Conservation (phyloP, 352 stramenopile genomes). For the Thalassiosira ordinaria region DNA sequence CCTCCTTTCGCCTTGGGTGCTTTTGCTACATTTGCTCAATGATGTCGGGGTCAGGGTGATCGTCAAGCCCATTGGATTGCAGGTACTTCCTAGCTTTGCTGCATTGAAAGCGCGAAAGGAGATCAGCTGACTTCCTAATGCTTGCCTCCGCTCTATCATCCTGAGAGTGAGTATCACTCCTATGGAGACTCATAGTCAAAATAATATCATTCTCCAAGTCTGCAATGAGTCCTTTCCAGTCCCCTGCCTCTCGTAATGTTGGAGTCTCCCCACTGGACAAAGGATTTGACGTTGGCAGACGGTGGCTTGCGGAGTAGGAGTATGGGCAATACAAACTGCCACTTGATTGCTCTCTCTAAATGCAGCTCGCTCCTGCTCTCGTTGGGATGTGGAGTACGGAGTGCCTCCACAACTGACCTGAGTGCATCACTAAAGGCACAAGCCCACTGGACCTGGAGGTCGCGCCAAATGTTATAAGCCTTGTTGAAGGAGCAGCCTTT, state of each 20-base stretch:
- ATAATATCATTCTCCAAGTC: not conserved
- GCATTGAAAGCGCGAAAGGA: conserved; percentile 8
- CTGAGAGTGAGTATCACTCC: not conserved
- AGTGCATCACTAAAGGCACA: not conserved
- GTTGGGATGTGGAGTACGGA: not conserved
- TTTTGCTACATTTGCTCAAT: conserved; percentile 5
- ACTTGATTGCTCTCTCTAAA: conserved; percentile 4
- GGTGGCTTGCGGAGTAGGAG: not conserved
- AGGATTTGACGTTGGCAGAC: not conserved
- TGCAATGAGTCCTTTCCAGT: conserved; percentile 6
- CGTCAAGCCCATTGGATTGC: conserved; percentile 7
- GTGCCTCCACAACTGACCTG: not conserved
- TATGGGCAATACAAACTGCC: not conserved
- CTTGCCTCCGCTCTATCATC: not conserved
- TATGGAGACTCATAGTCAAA: not conserved
- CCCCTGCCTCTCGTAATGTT: not conserved
- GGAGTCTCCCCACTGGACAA: not conserved
- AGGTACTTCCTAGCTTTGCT: conserved; percentile 11
- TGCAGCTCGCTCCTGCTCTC: not conserved
- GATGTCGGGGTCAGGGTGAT: not conserved
- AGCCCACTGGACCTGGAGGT: conserved; percentile 7
- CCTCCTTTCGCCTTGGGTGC: not conserved
- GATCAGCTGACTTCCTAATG: not conserved
- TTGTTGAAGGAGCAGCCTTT: not conserved
- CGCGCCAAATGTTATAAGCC: not conserved